Percentiles rank a stretch among this genome's conserved stretches.
These are phyloP conservation scores for Coprinopsis strossmayeri DNA, from an alignment of 768 basidiomycete species.

Conservation along the genomic window DNA sequence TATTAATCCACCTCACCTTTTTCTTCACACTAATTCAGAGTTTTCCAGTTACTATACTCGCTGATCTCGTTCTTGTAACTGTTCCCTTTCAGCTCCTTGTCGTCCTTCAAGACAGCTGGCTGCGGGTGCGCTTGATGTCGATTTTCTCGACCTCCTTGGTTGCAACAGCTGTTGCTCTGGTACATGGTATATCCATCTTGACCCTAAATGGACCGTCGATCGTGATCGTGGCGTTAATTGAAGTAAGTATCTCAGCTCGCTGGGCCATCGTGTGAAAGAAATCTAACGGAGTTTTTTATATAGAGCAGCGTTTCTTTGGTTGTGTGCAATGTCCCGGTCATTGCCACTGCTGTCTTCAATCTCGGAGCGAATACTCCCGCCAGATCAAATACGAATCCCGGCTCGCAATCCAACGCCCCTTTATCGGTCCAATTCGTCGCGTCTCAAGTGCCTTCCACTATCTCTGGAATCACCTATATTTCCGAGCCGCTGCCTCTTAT, in stretches of 20 bases:
- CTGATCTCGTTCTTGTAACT: slow-evolving; percentile 38
- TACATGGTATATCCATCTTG: slow-evolving; percentile 39
- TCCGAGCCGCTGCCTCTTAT: neutral
- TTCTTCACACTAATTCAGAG: neutral
- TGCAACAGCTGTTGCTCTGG: slow-evolving; percentile 41
- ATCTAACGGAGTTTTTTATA: neutral
- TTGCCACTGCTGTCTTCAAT: slow-evolving; percentile 20
- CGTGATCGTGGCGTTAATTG: slow-evolving; percentile 34
- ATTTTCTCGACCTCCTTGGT: slow-evolving; percentile 49
- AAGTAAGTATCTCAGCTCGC: slow-evolving; percentile 23
- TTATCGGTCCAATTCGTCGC: neutral
- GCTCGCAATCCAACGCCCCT: neutral
- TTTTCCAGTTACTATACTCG: slow-evolving; percentile 36
- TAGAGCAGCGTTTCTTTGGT: slow-evolving; percentile 29
- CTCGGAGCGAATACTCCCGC: slow-evolving; percentile 3
- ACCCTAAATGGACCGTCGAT: slow-evolving; percentile 20
- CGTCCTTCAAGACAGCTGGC: slow-evolving; percentile 28
- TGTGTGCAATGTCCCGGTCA: slow-evolving; percentile 33
- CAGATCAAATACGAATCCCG: neutral
- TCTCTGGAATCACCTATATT: neutral
- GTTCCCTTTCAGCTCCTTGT: slow-evolving; percentile 40
- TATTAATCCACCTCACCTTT: slow-evolving; percentile 5
- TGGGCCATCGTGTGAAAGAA: neutral
- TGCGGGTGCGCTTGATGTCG: slow-evolving; percentile 37
- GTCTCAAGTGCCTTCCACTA: neutral